Evolutionary conservation across 257 asterid species (phyloP), one percentile per base, ranked within the genome.

Genomic region (Penstemon newberryi): DNA sequence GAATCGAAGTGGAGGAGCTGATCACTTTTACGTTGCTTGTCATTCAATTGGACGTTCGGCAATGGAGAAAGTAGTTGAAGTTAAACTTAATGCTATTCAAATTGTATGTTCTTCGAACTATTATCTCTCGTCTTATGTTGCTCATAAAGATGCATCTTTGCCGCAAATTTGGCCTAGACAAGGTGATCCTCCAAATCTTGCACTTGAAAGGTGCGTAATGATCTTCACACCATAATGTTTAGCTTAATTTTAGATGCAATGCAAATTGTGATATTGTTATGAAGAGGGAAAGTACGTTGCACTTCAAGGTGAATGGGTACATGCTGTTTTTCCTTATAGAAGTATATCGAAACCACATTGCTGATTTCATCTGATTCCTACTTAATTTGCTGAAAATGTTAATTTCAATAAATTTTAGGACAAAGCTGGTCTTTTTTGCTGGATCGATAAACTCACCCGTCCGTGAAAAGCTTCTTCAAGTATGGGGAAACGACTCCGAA

Each of bases 151-250:
- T 80, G 95, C 91, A 60, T 89, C 89, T 36, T 78, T 91, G 77
- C 97, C 96, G 1, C 97, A 91, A 78, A 87, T 91, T 73, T 91
- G 97, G 97, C 97, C 97, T 12, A 78, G 97, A 61, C 76, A 56
- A 63, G 89, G 80, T 2, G 66, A 81, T 67, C 78, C 81, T 25
- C 89, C 83, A 46, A 73, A 80, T 77, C 85, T 84, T 56, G 72
- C 66, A 12, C 66, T 52, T 51, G 79, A 85, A 80, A 87, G 96
- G 96, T 89, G 66, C 65, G 84, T 12, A 45, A 19, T 62, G 55
- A 25, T 25, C 33, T 25, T 25, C 33, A 25, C 33, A 25, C 33
- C 60, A 40, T 70, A 45, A 8, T 9, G 37, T 47, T 45, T n/a
- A 7, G 25, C 18, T 51, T 60, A 11, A 11, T 49, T 46, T 56